Conservation (phyloP, 1,284 basidiomycete species). For the Takashimella koratensis region DNA sequence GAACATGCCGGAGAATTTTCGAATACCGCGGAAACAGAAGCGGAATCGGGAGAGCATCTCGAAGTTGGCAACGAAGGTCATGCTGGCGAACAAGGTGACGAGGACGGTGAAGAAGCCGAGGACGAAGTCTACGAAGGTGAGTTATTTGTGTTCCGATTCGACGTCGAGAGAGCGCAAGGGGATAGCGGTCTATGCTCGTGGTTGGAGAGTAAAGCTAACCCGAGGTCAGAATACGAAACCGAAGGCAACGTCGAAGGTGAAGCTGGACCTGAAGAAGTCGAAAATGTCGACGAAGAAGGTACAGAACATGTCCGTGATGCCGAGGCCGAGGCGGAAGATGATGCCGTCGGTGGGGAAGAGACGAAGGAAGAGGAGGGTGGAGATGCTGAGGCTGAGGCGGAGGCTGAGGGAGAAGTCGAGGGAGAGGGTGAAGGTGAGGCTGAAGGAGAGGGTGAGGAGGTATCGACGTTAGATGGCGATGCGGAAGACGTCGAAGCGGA, state of each 20-base stretch:
- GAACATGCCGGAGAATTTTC: not conserved
- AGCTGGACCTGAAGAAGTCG: not conserved
- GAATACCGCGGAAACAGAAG: not conserved
- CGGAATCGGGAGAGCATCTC: not conserved
- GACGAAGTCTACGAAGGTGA: not conserved
- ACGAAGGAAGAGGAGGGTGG: not conserved
- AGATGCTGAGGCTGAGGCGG: not conserved
- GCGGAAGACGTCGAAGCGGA: not conserved
- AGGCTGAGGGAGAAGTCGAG: slow-evolving; percentile 1
- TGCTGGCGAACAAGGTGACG: slow-evolving; percentile 10
- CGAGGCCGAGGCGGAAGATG: not conserved
- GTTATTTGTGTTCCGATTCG: no score
- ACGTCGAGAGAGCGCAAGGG: not conserved
- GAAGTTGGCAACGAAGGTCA: not conserved
- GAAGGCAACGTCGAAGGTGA: not conserved
- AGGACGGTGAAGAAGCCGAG: not conserved
- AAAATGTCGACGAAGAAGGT: not conserved
- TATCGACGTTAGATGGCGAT: not conserved
- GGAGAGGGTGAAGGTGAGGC: not conserved
- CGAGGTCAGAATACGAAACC: no score
- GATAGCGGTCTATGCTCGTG: not conserved
- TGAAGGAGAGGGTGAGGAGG: not conserved
- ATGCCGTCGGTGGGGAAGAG: slow-evolving; percentile 3
- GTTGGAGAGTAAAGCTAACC: no score
- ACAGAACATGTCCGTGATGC: not conserved